Conservation (phyloP, 2,329 filamentous ascomycete species). For the Xylariomycetidae sp. region DNA sequence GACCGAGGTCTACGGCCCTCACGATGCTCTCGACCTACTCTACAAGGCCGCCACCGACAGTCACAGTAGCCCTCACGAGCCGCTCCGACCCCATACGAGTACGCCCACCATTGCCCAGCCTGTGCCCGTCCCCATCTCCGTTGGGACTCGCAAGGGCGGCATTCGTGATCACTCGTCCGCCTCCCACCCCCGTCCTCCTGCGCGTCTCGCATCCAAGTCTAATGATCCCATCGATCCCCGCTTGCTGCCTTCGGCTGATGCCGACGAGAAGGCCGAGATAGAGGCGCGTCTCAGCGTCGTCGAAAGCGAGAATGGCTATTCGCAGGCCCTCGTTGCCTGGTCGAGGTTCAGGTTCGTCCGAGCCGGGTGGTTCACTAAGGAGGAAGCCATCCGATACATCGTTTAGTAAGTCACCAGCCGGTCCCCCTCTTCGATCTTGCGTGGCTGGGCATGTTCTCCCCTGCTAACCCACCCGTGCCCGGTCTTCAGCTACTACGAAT, state of each 20-base stretch:
- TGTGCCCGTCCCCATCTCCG: slow-evolving; percentile 18
- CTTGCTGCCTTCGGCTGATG: slow-evolving; percentile 17
- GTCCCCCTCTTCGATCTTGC: neutral
- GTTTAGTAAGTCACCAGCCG: slow-evolving; percentile 60
- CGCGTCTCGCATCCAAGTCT: slow-evolving; percentile 18
- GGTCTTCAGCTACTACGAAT: slow-evolving; percentile 69
- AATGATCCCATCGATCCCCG: slow-evolving; percentile 28
- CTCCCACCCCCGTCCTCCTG: slow-evolving; percentile 15
- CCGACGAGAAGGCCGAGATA: slow-evolving; percentile 27
- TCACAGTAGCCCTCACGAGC: slow-evolving; percentile 22
- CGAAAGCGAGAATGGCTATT: slow-evolving; percentile 48
- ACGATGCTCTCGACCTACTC: slow-evolving; percentile 85
- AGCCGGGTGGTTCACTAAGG: slow-evolving; percentile 91
- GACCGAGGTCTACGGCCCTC: slow-evolving; percentile 76
- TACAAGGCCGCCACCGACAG: slow-evolving; percentile 73
- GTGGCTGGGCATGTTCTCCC: too few relatives aligned
- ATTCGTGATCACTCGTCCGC: slow-evolving; percentile 14
- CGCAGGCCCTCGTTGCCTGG: slow-evolving; percentile 80
- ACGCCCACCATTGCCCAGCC: slow-evolving; percentile 18
- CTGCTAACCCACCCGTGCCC: slow-evolving; percentile 4
- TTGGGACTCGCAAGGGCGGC: slow-evolving; percentile 16
- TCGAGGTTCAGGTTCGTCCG: slow-evolving; percentile 88
- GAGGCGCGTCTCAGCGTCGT: slow-evolving; percentile 40
- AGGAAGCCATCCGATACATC: slow-evolving; percentile 89
- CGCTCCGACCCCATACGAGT: slow-evolving; percentile 18